Conservation (phyloP, 2,329 filamentous ascomycete species). For the Pseudocercospora musae region DNA sequence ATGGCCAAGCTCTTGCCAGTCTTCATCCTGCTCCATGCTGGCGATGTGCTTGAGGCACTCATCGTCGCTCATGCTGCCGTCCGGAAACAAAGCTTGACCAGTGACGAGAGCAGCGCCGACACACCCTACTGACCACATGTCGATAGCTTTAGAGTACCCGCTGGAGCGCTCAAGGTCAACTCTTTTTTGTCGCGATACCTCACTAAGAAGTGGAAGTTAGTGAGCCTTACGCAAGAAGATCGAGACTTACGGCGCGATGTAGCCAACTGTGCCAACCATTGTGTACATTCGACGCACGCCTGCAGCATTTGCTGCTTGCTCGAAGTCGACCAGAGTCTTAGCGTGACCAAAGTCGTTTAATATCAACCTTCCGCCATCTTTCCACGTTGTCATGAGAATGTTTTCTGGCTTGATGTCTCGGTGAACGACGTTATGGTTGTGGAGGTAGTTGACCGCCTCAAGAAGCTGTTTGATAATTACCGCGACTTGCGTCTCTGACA, state of each 20-base stretch:
- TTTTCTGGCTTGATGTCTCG: slow-evolving; percentile 64
- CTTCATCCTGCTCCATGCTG: slow-evolving; percentile 42
- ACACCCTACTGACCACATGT: slow-evolving; percentile 62
- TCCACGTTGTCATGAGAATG: slow-evolving; percentile 56
- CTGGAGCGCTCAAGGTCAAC: slow-evolving; percentile 15
- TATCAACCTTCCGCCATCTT: slow-evolving; percentile 51
- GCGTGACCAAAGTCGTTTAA: slow-evolving; percentile 62
- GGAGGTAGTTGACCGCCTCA: slow-evolving; percentile 58
- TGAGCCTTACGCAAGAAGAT: background rate
- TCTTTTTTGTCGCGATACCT: slow-evolving; percentile 33
- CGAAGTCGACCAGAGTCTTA: slow-evolving; percentile 36
- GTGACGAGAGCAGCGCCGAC: slow-evolving; percentile 53
- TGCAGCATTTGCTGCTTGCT: slow-evolving; percentile 23
- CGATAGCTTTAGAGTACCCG: slow-evolving; percentile 58
- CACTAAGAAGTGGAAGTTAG: slow-evolving; percentile 29
- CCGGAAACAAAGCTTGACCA: slow-evolving; percentile 48
- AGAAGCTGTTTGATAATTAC: slow-evolving; percentile 56
- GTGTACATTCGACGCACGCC: slow-evolving; percentile 50
- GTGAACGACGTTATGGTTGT: slow-evolving; percentile 55
- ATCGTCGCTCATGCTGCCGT: slow-evolving; percentile 19
- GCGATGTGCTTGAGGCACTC: slow-evolving; percentile 35
- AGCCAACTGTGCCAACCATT: slow-evolving; percentile 55
- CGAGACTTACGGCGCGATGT: slow-evolving; percentile 56
- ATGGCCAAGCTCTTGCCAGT: slow-evolving; percentile 41
- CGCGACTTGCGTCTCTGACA: slow-evolving; percentile 52